A percentile compares a stretch with the other conserved stretches of the same genome.
These are phyloP conservation scores for Chlamydomonas reinhardtii DNA, from an alignment of 163 green algal species.

Conservation along the genomic window DNA sequence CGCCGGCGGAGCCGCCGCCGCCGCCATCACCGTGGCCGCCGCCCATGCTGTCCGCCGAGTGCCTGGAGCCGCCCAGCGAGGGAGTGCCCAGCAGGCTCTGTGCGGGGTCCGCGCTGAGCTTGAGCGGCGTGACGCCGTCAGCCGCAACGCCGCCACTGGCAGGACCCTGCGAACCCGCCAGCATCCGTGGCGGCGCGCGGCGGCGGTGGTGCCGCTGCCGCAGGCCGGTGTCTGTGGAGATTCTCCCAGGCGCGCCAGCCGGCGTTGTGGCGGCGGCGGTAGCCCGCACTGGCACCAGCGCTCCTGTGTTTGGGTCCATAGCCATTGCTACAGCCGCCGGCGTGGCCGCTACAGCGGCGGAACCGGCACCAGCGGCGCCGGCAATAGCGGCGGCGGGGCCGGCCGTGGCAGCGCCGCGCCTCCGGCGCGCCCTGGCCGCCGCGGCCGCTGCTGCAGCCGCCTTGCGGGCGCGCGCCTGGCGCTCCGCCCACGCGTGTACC, in stretches of 20 bases:
- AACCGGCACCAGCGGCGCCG: neutral
- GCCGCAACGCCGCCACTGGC: neutral
- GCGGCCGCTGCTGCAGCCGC: constrained; percentile 29
- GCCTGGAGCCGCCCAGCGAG: constrained; percentile 24
- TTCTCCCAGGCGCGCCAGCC: no score
- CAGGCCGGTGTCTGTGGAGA: no score
- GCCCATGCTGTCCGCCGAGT: neutral
- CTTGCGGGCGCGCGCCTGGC: neutral
- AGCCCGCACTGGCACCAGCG: constrained; percentile 60
- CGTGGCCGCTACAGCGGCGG: constrained; percentile 7
- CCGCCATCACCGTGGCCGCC: neutral
- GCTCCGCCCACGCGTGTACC: constrained; percentile 25
- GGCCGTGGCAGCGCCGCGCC: neutral
- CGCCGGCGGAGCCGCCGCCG: neutral
- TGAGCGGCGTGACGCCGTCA: neutral
- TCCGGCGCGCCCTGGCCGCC: neutral
- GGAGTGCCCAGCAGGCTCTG: constrained; percentile 66
- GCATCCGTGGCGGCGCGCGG: no score
- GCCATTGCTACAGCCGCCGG: constrained; percentile 24
- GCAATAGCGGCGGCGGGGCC: neutral
- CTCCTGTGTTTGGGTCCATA: constrained; percentile 74
- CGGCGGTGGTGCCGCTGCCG: no score
- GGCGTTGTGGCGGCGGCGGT: neutral
- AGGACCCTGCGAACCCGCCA: no score
- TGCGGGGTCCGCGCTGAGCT: neutral